These are phyloP conservation scores for Friedmanniomyces simplex DNA, from an alignment of 495 filamentous ascomycete genomes.

Conservation along the genomic window DNA sequence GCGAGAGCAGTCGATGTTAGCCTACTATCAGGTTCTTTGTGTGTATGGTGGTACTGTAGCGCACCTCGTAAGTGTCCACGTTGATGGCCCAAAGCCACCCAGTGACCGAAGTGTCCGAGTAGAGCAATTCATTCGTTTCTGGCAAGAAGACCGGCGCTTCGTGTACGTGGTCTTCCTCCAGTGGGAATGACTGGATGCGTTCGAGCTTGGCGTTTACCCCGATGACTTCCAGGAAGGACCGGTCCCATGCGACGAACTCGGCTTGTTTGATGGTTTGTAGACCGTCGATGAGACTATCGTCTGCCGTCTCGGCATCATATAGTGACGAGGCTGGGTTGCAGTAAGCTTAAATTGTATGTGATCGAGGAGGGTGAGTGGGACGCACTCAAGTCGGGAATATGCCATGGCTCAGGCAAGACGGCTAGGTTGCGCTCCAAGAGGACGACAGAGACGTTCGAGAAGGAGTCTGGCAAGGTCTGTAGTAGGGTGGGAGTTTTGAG, in stretches of 20 bases:
- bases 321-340: neutral
- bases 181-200: constrained; percentile 5
- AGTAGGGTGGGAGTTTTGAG: no score
- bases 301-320: neutral
- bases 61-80: constrained; percentile 7
- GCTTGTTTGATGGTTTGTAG: constrained; percentile 1
- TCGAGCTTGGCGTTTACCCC: constrained; percentile 6
- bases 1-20: no score
- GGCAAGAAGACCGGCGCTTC: constrained; percentile 13
- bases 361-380: neutral
- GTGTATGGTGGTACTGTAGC: no score
- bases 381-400: neutral
- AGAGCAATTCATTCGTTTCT: constrained; percentile 14
- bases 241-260: constrained; percentile 11
- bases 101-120: constrained; percentile 4
- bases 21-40: no score
- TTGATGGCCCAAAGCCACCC: constrained; percentile 13
- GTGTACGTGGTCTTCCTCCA: constrained; percentile 6
- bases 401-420: constrained; percentile 7
- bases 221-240: constrained; percentile 9
- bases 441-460: constrained; percentile 3
- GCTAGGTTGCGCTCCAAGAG: constrained; percentile 4
- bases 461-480: neutral
- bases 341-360: neutral
- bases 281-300: neutral